A percentile compares a stretch with the other conserved stretches of the same genome.
Conservation (phyloP, 2,329 filamentous ascomycete species). For the Aspergillus spinulosporus region DNA sequence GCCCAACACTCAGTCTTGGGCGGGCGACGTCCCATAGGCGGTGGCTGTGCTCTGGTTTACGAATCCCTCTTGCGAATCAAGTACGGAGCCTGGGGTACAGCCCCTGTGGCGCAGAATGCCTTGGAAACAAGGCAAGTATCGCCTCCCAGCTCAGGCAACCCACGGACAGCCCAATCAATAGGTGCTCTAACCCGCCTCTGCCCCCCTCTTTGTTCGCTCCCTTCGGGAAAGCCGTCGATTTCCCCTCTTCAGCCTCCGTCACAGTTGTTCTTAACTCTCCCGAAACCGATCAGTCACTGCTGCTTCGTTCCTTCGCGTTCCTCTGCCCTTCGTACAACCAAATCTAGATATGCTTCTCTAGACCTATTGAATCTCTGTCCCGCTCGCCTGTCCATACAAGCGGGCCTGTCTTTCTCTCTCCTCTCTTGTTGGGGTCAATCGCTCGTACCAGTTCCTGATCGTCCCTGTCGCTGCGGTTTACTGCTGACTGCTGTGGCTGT, state of each 20-base stretch:
- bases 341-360: conserved; percentile 8
- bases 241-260: conserved; percentile 22
- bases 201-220: conserved; percentile 4
- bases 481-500: conserved; percentile 31
- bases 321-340: conserved; percentile 7
- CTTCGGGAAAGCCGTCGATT: conserved; percentile 15
- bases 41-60: conserved; percentile 8
- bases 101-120: conserved; percentile 11
- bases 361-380: not conserved
- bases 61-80: not conserved
- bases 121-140: not conserved
- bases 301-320: conserved; percentile 11
- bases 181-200: not conserved
- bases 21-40: conserved; percentile 6
- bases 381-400: not conserved
- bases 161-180: conserved; percentile 10
- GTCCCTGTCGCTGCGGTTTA: conserved; percentile 12
- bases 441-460: conserved; percentile 15
- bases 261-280: conserved; percentile 15
- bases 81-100: not conserved
- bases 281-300: conserved; percentile 7
- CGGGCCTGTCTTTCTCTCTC: conserved; percentile 4
- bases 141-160: not conserved
- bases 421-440: conserved; percentile 12
- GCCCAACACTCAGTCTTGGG: not conserved